phyloP scores from a whole-genome alignment of 345 rosid species.

The Eucalyptus decipiens region DNA sequence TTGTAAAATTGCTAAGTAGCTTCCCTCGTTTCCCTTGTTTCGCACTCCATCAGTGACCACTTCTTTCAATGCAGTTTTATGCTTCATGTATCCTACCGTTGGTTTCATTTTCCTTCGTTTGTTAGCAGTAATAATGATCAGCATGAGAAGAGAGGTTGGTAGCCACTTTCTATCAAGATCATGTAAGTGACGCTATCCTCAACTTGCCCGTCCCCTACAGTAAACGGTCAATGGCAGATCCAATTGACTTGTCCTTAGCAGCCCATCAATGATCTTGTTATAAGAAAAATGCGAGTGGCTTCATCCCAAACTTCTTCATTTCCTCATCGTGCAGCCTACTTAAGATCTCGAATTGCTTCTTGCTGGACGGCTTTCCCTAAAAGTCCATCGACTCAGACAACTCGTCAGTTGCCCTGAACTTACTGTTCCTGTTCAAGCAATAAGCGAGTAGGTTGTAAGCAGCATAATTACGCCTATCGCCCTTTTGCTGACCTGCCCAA shows the following conservation, averaged over 20 bases:
- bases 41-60: neutral
- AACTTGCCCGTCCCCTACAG: slow-evolving; percentile 5
- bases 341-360: slow-evolving; percentile 36
- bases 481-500: slow-evolving; percentile 91
- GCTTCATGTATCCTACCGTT: neutral
- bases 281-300: slow-evolving; percentile 56
- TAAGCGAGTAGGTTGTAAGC: slow-evolving; percentile 77
- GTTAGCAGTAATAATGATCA: neutral
- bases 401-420: slow-evolving; percentile 71
- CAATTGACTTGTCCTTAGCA: slow-evolving; percentile 12
- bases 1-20: neutral
- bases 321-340: slow-evolving; percentile 86
- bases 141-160: too few species aligned
- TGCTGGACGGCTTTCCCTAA: too few species aligned
- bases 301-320: slow-evolving; percentile 69
- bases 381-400: slow-evolving; percentile 29
- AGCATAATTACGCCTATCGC: slow-evolving; percentile 49
- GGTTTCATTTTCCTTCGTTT: neutral
- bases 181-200: too few species aligned
- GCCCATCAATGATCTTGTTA: slow-evolving; percentile 65
- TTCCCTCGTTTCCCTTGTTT: neutral
- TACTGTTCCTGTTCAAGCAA: slow-evolving; percentile 51
- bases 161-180: too few species aligned
- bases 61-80: neutral
- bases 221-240: too few species aligned